Percentiles rank a stretch among this genome's conserved stretches.
These are phyloP conservation scores for Panicum virgatum DNA, from an alignment of 202 grass and related monocot genomes.

Conservation along the genomic window DNA sequence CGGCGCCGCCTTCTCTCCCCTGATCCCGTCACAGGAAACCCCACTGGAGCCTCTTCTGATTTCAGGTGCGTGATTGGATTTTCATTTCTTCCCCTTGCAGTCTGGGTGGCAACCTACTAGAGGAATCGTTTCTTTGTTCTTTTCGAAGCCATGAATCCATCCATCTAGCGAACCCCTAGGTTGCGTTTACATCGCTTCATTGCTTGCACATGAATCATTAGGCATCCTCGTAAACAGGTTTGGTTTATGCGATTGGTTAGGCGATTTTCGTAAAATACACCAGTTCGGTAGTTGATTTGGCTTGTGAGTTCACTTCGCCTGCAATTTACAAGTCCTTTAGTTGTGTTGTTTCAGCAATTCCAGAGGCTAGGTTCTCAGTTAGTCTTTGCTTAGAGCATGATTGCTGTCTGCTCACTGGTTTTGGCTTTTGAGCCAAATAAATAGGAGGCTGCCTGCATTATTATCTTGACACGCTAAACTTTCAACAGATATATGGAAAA, in stretches of 20 bases:
- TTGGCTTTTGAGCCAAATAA: not conserved
- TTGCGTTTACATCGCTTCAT: not conserved
- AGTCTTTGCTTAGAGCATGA: not conserved
- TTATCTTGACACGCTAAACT: not conserved
- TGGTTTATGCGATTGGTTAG: not conserved
- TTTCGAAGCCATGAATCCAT: not conserved
- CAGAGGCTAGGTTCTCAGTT: not conserved
- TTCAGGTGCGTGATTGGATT: not conserved
- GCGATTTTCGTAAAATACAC: not conserved
- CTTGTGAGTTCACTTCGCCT: not conserved
- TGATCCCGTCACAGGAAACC: not conserved
- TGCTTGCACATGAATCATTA: not conserved
- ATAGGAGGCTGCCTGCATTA: not conserved
- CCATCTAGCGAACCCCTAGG: not conserved
- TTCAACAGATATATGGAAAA: not conserved
- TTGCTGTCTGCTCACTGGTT: not conserved
- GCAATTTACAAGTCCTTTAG: not conserved
- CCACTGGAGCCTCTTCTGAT: not conserved
- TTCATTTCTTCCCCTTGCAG: not conserved
- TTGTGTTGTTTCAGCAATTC: not conserved
- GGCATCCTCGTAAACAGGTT: not conserved
- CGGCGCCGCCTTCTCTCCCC: not conserved
- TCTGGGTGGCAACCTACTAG: not conserved
- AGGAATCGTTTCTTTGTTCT: not conserved
- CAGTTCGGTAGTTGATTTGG: not conserved